Base-by-base conservation (phyloP, 257 asterid genomes). In the Solanum etuberosum region DNA sequence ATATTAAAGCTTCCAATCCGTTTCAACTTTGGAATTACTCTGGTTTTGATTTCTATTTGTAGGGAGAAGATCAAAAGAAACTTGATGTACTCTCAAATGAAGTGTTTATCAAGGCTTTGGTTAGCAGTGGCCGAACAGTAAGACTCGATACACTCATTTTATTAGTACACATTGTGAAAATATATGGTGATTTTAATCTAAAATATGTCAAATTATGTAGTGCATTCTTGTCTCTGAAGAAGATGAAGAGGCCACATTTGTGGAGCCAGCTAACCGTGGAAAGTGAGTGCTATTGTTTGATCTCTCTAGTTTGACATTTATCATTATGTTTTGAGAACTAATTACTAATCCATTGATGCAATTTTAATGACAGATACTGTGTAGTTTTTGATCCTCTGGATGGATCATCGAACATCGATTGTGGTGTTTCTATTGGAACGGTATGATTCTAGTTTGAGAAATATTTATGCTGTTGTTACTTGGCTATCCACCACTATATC, bases 341-440 rank as follows among this genome's bases (percentile, higher is more conserved):
- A 65, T n/a, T 34, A 51, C 5, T 57, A 51, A 74, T n/a, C 61
- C 38, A 16, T 25, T 4, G 16, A 38, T 48, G 21, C 71, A 65
- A 48, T 54, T 72, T 61, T 81, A 67, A 88, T 12, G 65, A 93
- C 92, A 97, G 99, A 90, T 97, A 97, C 72, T 93, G 98, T 91
- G 99, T 97, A 87, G 99, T 95, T 80, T 97, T 97, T 73, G 99
- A 97, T 87, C 99, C 99, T 38, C 87, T 97, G 93, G 99, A 97
- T 90, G 99, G 99, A 88, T 97, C 99, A 27, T 97, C 99, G 89
- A 97, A 97, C 86, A 97, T 97, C 32, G 99, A 97, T 91, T 97
- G 99, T 90, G 99, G 96, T 42, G 99, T 97, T 88, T 94, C 99
- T 23, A 97, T 97, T 87, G 99, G 99, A 89, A 97, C 99, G 32